phyloP scores from a whole-genome alignment of 176 grass and related monocot species.

The Oryza brachyantha region DNA sequence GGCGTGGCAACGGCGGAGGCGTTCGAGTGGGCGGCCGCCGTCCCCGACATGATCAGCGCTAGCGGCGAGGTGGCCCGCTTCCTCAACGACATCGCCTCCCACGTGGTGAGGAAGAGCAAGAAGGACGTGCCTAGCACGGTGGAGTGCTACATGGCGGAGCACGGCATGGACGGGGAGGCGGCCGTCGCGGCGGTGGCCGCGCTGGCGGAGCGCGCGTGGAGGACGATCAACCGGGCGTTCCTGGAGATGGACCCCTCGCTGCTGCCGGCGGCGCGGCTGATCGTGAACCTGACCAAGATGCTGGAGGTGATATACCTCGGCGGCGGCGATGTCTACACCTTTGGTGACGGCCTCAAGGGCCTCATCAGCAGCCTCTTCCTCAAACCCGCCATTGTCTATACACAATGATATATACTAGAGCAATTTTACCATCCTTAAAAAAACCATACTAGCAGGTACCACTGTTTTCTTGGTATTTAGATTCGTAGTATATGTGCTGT shows the following conservation, averaged over 20 bases:
- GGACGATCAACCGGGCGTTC: neutral
- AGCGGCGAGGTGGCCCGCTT: neutral
- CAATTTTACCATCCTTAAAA: too few species aligned
- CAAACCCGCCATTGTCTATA: too few species aligned
- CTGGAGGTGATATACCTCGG: slow-evolving; percentile 27
- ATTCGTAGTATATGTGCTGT: too few species aligned
- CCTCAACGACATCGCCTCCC: neutral
- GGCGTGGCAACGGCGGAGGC: neutral
- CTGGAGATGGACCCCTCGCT: neutral
- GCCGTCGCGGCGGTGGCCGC: neutral
- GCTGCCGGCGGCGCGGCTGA: neutral
- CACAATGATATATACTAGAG: too few species aligned
- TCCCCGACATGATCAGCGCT: neutral
- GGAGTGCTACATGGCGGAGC: neutral
- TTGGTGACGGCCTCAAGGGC: neutral
- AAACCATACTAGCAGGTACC: too few species aligned
- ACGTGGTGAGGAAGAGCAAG: neutral
- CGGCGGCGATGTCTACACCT: slow-evolving; percentile 26
- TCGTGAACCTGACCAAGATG: slow-evolving; percentile 16
- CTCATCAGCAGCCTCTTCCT: too few species aligned
- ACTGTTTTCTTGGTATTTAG: too few species aligned
- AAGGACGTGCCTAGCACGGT: neutral
- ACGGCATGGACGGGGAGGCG: neutral
- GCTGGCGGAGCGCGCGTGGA: slow-evolving; percentile 6
- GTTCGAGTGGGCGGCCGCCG: neutral